Evolutionary conservation across 176 grass and related monocot genomes (phyloP).

Genomic region (Rhynchospora tenuis): DNA sequence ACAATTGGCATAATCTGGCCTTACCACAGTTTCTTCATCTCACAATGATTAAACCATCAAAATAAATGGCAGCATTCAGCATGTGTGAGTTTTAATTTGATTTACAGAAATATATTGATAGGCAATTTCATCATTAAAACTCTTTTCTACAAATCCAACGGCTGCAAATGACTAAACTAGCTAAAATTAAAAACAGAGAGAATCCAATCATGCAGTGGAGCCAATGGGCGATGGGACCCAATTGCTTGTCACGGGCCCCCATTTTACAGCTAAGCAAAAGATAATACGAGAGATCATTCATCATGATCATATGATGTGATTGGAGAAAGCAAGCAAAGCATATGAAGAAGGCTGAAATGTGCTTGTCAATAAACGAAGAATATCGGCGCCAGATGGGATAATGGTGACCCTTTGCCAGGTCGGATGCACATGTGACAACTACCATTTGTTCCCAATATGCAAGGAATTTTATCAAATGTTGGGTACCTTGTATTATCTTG

Average conservation of each 20-base stretch:
- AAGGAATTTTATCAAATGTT: neutral
- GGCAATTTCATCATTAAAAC: too few species aligned
- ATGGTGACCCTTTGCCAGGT: neutral
- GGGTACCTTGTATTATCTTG: neutral
- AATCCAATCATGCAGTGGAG: neutral
- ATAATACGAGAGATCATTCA: neutral
- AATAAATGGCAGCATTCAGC: too few species aligned
- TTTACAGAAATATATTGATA: too few species aligned
- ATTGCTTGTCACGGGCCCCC: neutral
- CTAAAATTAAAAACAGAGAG: too few species aligned
- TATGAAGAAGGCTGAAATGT: conserved; percentile 3
- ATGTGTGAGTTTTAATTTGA: too few species aligned
- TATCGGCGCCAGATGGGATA: neutral
- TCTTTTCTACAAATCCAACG: too few species aligned
- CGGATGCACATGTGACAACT: conserved; percentile 9
- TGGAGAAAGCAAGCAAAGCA: neutral
- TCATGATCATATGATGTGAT: neutral
- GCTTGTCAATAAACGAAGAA: neutral
- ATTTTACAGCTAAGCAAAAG: neutral
- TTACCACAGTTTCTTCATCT: too few species aligned
- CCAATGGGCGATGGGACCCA: neutral
- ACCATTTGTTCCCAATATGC: neutral
- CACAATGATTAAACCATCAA: too few species aligned
- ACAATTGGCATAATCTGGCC: too few species aligned
- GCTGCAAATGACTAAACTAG: too few species aligned